Evolutionary conservation across 768 basidiomycete species (phyloP).

Genomic region (Lyophyllum shimeji): DNA sequence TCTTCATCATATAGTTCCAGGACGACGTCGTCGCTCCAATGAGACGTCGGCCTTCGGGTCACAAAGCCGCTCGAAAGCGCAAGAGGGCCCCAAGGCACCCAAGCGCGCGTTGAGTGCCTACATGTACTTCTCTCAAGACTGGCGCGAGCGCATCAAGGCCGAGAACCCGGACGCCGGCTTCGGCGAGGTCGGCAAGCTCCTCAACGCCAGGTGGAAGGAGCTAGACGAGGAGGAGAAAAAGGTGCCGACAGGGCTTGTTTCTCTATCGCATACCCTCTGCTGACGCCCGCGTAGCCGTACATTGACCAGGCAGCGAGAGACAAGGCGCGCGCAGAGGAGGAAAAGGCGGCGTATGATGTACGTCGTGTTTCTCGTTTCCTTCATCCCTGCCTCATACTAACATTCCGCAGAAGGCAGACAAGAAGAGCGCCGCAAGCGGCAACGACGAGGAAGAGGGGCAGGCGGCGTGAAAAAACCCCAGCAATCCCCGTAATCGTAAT

Average conservation of each 20-base stretch:
- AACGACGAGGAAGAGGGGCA: slow-evolving; percentile 35
- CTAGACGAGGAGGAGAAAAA: slow-evolving; percentile 81
- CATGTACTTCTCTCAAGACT: slow-evolving; percentile 98
- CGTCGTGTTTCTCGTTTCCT: slow-evolving; percentile 13
- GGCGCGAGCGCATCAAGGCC: slow-evolving; percentile 92
- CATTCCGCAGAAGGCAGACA: slow-evolving; percentile 14
- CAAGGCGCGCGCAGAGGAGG: slow-evolving; percentile 84
- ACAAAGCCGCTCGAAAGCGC: slow-evolving; percentile 47
- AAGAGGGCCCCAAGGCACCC: slow-evolving; percentile 83
- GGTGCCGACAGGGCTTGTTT: no score
- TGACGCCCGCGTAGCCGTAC: slow-evolving; percentile 63
- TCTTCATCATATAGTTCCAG: no score
- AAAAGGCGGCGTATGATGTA: slow-evolving; percentile 60
- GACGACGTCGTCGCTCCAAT: no score
- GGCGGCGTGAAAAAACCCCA: slow-evolving; percentile 17
- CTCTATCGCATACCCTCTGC: slow-evolving; percentile 13
- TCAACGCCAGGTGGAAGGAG: slow-evolving; percentile 98
- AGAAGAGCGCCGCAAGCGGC: slow-evolving; percentile 28
- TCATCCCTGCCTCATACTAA: not conserved
- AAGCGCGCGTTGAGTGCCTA: slow-evolving; percentile 95
- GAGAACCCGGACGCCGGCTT: slow-evolving; percentile 96
- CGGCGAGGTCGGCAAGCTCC: slow-evolving; percentile 92
- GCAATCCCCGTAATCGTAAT: no score
- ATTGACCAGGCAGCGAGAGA: slow-evolving; percentile 82
- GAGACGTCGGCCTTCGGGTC: no score